A percentile compares a stretch with the other conserved stretches of the same genome.
phyloP scores from a whole-genome alignment of 305 asterid species.

The Fraxinus paxiana region DNA sequence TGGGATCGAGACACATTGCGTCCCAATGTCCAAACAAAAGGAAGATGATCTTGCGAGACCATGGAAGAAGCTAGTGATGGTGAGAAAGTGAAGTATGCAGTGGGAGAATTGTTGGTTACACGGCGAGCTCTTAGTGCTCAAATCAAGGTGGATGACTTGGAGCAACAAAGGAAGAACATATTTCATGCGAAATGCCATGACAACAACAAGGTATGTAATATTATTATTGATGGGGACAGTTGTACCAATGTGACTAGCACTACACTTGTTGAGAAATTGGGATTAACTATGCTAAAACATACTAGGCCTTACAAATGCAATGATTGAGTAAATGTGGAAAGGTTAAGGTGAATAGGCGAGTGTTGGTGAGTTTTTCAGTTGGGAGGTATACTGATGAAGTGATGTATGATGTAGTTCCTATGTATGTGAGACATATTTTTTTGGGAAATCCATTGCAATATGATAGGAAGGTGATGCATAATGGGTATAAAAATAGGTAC shows the following conservation, averaged over 20 bases:
- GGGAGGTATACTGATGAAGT: background rate
- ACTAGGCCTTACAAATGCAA: background rate
- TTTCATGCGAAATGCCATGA: background rate
- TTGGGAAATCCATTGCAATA: too few relatives aligned
- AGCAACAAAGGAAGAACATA: background rate
- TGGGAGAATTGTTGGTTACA: background rate
- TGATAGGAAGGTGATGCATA: too few relatives aligned
- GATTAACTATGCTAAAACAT: background rate
- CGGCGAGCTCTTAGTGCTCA: background rate
- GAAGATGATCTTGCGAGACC: background rate
- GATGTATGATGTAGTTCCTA: background rate
- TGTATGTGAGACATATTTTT: too few relatives aligned
- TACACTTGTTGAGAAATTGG: background rate
- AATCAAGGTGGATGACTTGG: background rate
- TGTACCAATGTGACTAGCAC: background rate
- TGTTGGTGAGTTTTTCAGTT: too few relatives aligned
- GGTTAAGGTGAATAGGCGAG: too few relatives aligned
- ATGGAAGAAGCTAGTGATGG: background rate
- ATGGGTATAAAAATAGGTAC: too few relatives aligned
- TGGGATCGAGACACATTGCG: too few relatives aligned
- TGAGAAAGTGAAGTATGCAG: background rate
- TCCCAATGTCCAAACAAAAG: background rate
- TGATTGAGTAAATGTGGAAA: background rate
- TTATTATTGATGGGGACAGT: too few relatives aligned
- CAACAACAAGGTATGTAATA: background rate